A percentile compares a stretch with the other conserved stretches of the same genome.
phyloP scores from a whole-genome alignment of 305 asterid genomes.

The Solanum hybrid region DNA sequence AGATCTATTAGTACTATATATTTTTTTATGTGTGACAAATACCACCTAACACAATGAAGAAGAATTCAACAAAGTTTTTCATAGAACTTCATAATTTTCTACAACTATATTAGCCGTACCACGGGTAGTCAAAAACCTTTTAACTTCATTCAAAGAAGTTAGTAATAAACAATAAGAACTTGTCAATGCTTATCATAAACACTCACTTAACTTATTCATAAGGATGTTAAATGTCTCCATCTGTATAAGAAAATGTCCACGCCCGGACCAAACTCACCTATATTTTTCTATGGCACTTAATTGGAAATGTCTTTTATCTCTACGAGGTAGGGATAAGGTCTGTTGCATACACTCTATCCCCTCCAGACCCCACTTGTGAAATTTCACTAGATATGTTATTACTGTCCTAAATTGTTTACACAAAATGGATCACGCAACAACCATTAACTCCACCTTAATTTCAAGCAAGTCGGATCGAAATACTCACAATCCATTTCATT shows the following conservation, averaged over 20 bases:
- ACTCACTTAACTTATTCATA: not conserved
- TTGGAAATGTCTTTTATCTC: not conserved
- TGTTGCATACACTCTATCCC: not conserved
- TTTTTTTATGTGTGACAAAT: not conserved
- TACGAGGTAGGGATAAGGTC: not conserved
- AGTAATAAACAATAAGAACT: not conserved
- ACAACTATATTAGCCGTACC: not conserved
- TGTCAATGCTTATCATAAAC: not conserved
- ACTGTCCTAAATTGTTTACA: not conserved
- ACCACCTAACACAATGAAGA: not conserved
- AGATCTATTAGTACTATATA: not conserved
- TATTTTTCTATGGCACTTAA: not conserved
- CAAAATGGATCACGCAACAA: not conserved
- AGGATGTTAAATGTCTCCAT: not conserved
- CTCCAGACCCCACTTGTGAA: not conserved
- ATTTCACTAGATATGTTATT: not conserved
- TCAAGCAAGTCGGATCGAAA: not conserved
- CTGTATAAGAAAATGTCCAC: not conserved
- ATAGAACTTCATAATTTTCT: not conserved
- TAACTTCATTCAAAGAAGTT: not conserved
- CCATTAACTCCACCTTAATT: not conserved
- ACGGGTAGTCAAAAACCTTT: not conserved
- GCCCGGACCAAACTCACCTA: not conserved
- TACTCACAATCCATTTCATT: not conserved
- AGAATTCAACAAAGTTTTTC: not conserved